Evolutionary conservation across 805 yeast genomes (phyloP), one percentile per base, ranked within the genome.

Genomic region (Candida nanaspora): DNA sequence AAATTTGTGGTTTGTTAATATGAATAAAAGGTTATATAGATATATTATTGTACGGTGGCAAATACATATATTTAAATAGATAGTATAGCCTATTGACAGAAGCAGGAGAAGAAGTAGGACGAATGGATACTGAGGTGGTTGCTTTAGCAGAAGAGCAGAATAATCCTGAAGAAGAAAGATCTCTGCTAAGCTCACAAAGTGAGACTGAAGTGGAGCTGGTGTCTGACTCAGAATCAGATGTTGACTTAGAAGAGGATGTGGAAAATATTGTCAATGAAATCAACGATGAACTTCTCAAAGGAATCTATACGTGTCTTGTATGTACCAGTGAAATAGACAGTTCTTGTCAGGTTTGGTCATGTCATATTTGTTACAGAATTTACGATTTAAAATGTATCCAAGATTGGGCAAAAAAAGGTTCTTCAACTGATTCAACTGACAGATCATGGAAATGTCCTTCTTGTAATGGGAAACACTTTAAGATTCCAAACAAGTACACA

Each of bases 371-470:
- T 57, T 82, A 65, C 54, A 68, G 97, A 43, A 95, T 84, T 1
- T 91, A 86, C 55, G 96, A 91, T 56, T 66, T 87, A 35, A 80
- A 78, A 13, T 91, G 98, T 64, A 82, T 88, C 35, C 65, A 74
- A 38, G 86, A 82, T 48, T 93, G 98, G 98, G 91, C 96, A 3
- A 59, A 65, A 20, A 70, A 84, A 45, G 89, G 89, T 5, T 75
- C 84, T 2, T 74, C 85, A 6, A 80, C 85, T 1, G 76, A 76
- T 27, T 63, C 61, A 1, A 51, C 52, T 6, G 69, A 71, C 34
- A 74, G 72, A 37, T 66, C 70, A 32, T 88, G 96, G 96, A 70
- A 88, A 51, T 88, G 97, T 59, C 96, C 96, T 0, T 74, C 84
- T 3, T 85, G 95, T 57, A 86, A 78, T 61, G 66, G 61, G 37